Conservation (phyloP, 257 asterid species). For the Cynanchum wilfordii region DNA sequence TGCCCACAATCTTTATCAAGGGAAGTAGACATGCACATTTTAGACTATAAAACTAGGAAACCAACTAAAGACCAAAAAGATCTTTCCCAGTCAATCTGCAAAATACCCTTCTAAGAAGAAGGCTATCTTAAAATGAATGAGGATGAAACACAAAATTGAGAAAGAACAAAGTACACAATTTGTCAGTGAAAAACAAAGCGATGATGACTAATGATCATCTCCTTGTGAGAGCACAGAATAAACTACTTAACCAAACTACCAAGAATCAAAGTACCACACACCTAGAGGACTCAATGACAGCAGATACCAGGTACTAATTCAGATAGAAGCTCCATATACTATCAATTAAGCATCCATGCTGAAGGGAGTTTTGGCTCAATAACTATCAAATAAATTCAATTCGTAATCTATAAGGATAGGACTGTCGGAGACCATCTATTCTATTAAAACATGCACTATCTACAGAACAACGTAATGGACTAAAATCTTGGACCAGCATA, state of each 20-base stretch:
- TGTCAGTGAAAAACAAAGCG: not conserved
- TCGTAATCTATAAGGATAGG: no score
- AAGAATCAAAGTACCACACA: not conserved
- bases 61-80: not conserved
- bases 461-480: not conserved
- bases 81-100: not conserved
- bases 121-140: not conserved
- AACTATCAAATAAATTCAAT: not conserved
- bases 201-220: not conserved
- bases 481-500: not conserved
- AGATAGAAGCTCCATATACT: not conserved
- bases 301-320: not conserved
- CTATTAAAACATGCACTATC: not conserved
- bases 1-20: not conserved
- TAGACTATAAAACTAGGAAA: not conserved
- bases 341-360: not conserved
- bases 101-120: not conserved
- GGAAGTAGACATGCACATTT: not conserved
- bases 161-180: not conserved
- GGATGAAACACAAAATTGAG: not conserved
- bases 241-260: not conserved
- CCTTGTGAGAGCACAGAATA: not conserved
- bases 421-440: not conserved
- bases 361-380: not conserved
- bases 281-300: not conserved